Evolutionary conservation across 305 asterid genomes (phyloP).

Genomic region (Fraxinus platypoda): DNA sequence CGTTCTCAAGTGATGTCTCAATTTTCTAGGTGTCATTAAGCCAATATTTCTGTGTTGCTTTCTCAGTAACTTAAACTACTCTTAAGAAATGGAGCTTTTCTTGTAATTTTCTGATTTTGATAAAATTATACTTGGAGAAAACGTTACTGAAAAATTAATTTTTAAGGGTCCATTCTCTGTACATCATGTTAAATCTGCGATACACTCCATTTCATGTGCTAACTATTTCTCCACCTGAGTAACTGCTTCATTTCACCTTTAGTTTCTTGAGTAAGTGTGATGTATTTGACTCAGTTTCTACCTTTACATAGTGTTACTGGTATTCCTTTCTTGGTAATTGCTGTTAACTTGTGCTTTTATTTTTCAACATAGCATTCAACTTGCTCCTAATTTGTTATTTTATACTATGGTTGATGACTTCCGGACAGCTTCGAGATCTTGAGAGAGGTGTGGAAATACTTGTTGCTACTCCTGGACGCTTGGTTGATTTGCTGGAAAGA

Average conservation of each 20-base stretch:
- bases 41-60: not conserved
- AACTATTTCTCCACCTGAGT: not conserved
- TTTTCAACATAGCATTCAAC: not conserved
- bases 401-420: not conserved
- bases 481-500: slow-evolving; percentile 63
- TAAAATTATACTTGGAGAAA: not conserved
- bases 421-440: slow-evolving; percentile 54
- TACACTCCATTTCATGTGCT: not conserved
- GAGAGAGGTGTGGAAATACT: slow-evolving; percentile 67
- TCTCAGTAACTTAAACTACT: not conserved
- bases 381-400: not conserved
- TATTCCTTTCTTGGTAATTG: not conserved
- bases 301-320: not conserved
- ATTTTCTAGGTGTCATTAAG: not conserved
- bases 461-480: slow-evolving; percentile 65
- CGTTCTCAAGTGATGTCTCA: not conserved
- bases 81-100: not conserved
- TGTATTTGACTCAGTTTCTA: not conserved
- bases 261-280: not conserved
- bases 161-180: not conserved
- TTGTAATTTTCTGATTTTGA: not conserved
- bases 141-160: not conserved
- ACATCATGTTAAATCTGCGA: not conserved
- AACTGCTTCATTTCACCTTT: slow-evolving; percentile 4
- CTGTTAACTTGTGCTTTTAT: not conserved